Percentiles rank a stretch among this genome's conserved stretches.
These are phyloP conservation scores for Collybia nuda DNA, from an alignment of 768 basidiomycete species.

Conservation along the genomic window DNA sequence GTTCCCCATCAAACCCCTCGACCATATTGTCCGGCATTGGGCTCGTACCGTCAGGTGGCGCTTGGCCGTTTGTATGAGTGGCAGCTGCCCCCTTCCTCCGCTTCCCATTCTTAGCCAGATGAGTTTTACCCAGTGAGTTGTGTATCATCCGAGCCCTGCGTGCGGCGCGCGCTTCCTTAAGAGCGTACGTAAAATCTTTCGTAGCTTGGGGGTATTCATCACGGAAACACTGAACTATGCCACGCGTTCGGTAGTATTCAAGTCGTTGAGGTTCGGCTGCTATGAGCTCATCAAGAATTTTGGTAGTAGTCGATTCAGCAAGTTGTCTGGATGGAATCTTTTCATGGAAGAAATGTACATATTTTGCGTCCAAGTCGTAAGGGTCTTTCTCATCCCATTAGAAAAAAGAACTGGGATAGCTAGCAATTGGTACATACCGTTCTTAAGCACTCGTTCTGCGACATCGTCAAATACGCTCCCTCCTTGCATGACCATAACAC, in stretches of 20 bases:
- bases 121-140: constrained; percentile 29
- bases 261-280: constrained; percentile 69
- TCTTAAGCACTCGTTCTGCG: constrained; percentile 81
- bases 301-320: constrained; percentile 79
- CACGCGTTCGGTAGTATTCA: constrained; percentile 87
- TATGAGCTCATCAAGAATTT: constrained; percentile 80
- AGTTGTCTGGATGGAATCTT: constrained; percentile 92
- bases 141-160: constrained; percentile 67
- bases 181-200: constrained; percentile 79
- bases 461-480: constrained; percentile 91
- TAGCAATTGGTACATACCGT: constrained; percentile 30
- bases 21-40: constrained; percentile 37
- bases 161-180: constrained; percentile 71
- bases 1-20: constrained; percentile 55
- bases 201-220: constrained; percentile 76
- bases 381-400: constrained; percentile 52
- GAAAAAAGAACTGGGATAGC: background rate
- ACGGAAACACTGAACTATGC: constrained; percentile 86
- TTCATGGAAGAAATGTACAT: constrained; percentile 93
- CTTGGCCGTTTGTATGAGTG: constrained; percentile 57
- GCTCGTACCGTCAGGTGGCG: constrained; percentile 67
- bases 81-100: constrained; percentile 52
- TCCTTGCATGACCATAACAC: constrained; percentile 95
- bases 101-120: constrained; percentile 40
- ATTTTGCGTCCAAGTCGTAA: constrained; percentile 73